Evolutionary conservation across 192 early-diverging fungal species (phyloP), one percentile per base, ranked within the genome.

Genomic region (Linnemannia hyalina): DNA sequence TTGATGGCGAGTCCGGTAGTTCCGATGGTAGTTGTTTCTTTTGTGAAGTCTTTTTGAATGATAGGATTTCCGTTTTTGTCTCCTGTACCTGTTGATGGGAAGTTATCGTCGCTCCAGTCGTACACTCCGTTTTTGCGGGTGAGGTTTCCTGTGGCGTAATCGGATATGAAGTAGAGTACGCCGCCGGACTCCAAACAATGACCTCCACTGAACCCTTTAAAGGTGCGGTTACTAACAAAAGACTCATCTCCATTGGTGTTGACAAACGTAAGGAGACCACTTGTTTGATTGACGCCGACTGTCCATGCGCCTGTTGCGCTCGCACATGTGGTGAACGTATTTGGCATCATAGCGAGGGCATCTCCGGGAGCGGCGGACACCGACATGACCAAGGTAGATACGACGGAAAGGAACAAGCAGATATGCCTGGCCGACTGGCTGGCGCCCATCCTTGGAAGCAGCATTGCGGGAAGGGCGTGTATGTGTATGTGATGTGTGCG

Each of bases 271-370:
- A 74, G 18, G 29, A 0, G 13, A 29, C 44, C 10, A 57, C 8
- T 4, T n/a, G n/a, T n/a, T 2, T 9, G 5, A 29, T 35, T n/a
- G 73, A 16, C 4, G 10, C 73, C 73, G 20, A 74, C 73, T 7
- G 73, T 74, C 73, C 73, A 74, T 32, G 35, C 46, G 20, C 73
- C 73, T 11, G 38, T 70, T 22, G 69, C 6, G 7, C 69, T 22
- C 6, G 69, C 69, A 42, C 69, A 57, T 16, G 29, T 38, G 11
- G 74, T 75, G 13, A 15, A 23, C 11, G 26, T 65, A 15, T 10
- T 65, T 3, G 8, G 4, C 3, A 2, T 60, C n/a, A 60, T 3
- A n/a, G 10, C 3, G 60, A 32, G 29, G 23, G 29, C 26, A 20
- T 18, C 15, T 20, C 3, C 16, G 42, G 41, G 44, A 73, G 46